phyloP scores from a whole-genome alignment of 2,329 filamentous ascomycete species.

The Penicillium sp. region DNA sequence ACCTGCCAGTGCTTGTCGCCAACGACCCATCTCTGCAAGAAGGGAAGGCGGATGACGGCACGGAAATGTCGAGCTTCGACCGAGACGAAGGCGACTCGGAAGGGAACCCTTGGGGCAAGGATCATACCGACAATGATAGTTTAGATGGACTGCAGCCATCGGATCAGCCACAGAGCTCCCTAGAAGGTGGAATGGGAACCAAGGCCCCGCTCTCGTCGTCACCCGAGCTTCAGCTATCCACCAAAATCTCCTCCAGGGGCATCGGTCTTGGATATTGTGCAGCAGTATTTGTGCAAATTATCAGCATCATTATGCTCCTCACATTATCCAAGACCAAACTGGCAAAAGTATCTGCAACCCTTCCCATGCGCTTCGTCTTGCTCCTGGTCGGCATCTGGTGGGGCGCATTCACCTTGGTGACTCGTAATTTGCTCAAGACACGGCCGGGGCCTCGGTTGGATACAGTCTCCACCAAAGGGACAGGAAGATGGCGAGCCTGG shows the following conservation, averaged over 20 bases:
- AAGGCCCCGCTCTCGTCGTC: constrained; percentile 27
- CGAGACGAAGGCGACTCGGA: constrained; percentile 12
- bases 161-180: background rate
- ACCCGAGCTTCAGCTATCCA: constrained; percentile 68
- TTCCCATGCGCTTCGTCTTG: constrained; percentile 71
- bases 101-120: constrained; percentile 13
- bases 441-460: constrained; percentile 66
- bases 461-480: constrained; percentile 8
- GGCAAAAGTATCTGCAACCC: constrained; percentile 58
- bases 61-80: constrained; percentile 22
- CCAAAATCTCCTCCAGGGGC: constrained; percentile 76
- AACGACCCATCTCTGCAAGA: constrained; percentile 56
- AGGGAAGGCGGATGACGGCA: constrained; percentile 13
- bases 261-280: constrained; percentile 83
- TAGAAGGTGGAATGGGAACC: constrained; percentile 7
- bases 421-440: constrained; percentile 70
- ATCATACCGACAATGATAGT: constrained; percentile 16
- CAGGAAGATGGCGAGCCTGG: constrained; percentile 41
- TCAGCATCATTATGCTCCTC: constrained; percentile 66
- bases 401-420: constrained; percentile 74
- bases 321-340: constrained; percentile 32
- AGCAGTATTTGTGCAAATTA: constrained; percentile 69
- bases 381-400: constrained; percentile 81
- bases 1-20: constrained; percentile 74
- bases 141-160: constrained; percentile 9